Base-by-base conservation (phyloP, 208 protist species). In the Wallacemonas collosoma region DNA sequence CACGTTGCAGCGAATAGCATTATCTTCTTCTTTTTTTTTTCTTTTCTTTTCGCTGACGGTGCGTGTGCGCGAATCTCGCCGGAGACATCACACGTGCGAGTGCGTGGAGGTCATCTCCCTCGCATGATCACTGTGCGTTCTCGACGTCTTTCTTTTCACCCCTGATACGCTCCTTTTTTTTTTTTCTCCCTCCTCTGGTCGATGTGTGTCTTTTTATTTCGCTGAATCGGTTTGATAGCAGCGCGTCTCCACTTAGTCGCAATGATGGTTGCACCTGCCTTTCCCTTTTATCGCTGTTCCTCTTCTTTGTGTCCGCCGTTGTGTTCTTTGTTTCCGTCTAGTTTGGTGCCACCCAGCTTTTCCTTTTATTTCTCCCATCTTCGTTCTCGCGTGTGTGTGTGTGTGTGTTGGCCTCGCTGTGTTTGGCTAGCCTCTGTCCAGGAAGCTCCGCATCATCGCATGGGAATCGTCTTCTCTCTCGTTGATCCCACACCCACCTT, bases 1-100 rank as follows among this genome's bases (percentile, higher is more conserved):
- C 62, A 68, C 62, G 62, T 68, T 55, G 53, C 62, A 17, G 11
- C 6, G 41, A 11, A 53, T 62, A 35, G 3, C 38, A 45, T 56
- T 72, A 38, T 65, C 11, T 60, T 51, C 39, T 66, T 62, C 57
- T 48, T 14, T 77, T 36, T 73, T 61, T 83, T 55, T 61, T 35
- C 47, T 73, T 35, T 72, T 43, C 38, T 44, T 57, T 47, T 68
- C 41, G 40, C 36, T 0, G 11, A 15, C 1, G 9, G 48, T 15
- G 9, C 48, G 48, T 53, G 48, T 9, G 48, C 15, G 11, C 15
- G 26, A 26, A 26, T 26, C 26, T 26, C 26, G 26, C 26, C 26
- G 26, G 26, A 26, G 26, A 26, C 26, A 26, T 26, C 26, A 26
- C 26, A 26, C 26, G 26, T 26, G 26, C 26, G 26, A 26, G 26